Conservation (phyloP, 495 filamentous ascomycete species). For the Chaetomium fimeti region DNA sequence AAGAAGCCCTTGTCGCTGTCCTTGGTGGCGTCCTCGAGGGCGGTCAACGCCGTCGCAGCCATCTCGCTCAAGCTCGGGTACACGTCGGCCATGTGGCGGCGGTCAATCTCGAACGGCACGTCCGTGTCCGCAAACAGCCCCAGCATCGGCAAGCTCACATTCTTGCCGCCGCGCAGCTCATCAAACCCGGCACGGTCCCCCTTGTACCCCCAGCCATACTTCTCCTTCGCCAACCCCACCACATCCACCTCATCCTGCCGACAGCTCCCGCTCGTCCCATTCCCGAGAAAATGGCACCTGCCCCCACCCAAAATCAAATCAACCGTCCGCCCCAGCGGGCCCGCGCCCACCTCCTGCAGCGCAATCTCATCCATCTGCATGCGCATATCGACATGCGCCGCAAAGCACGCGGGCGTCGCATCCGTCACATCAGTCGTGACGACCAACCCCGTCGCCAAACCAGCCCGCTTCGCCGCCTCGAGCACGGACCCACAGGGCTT, state of each 20-base stretch:
- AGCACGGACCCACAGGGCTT: slow-evolving; percentile 90
- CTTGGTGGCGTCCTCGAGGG: slow-evolving; percentile 77
- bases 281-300: slow-evolving; percentile 88
- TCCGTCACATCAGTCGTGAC: slow-evolving; percentile 96
- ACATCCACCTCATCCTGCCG: slow-evolving; percentile 70
- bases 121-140: slow-evolving; percentile 82
- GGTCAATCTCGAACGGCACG: slow-evolving; percentile 91
- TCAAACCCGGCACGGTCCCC: slow-evolving; percentile 74
- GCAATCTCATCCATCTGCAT: slow-evolving; percentile 86
- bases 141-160: slow-evolving; percentile 75
- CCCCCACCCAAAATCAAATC: slow-evolving; percentile 93
- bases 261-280: slow-evolving; percentile 72
- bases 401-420: slow-evolving; percentile 96
- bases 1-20: slow-evolving; percentile 93
- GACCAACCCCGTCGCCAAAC: slow-evolving; percentile 90
- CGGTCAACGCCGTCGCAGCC: slow-evolving; percentile 75
- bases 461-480: slow-evolving; percentile 87
- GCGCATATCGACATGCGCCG: slow-evolving; percentile 77
- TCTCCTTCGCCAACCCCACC: slow-evolving; percentile 62
- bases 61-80: slow-evolving; percentile 94
- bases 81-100: slow-evolving; percentile 67
- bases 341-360: slow-evolving; percentile 77
- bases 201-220: slow-evolving; percentile 76
- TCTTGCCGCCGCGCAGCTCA: slow-evolving; percentile 63
- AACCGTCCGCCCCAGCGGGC: slow-evolving; percentile 79